Evolutionary conservation across 495 filamentous ascomycete species (phyloP), one percentile per base, ranked within the genome.

Genomic region (Acidomyces sp.): DNA sequence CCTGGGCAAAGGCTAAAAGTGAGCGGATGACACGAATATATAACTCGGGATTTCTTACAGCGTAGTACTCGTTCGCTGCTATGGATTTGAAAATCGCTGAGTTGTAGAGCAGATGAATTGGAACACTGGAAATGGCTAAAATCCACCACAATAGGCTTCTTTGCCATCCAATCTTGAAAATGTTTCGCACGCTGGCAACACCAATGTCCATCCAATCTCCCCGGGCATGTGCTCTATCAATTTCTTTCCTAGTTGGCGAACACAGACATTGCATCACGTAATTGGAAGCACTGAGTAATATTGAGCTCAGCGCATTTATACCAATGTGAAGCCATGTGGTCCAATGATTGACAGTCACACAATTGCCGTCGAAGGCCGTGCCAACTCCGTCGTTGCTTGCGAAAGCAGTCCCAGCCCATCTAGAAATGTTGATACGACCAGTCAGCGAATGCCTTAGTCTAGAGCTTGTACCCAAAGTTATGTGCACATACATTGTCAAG

Each of bases 1-100:
- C 57, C n/a, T 62, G 22, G 26, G 53, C 43, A n/a, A n/a, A n/a
- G n/a, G n/a, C n/a, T n/a, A n/a, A n/a, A n/a, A n/a, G n/a, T n/a
- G n/a, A n/a, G n/a, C n/a, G n/a, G n/a, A n/a, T n/a, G n/a, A n/a
- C n/a, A n/a, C n/a, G n/a, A n/a, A n/a, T n/a, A n/a, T n/a, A n/a
- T n/a, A n/a, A n/a, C n/a, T n/a, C n/a, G n/a, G n/a, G n/a, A n/a
- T n/a, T n/a, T n/a, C n/a, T n/a, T n/a, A n/a, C n/a, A n/a, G n/a
- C n/a, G n/a, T n/a, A n/a, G 39, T 66, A 70, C 22, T 63, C 53
- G 20, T 64, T 61, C 7, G 60, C 53, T 30, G 52, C 47, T 19
- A 62, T 39, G 26, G 45, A 51, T 18, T 50, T 46, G 22, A 54
- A 45, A 4, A 64, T 33, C 23, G 48, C 48, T 4, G 51, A 55